These are phyloP conservation scores for Anthracocystis setariae DNA, from an alignment of 1,284 basidiomycete species.

Conservation along the genomic window DNA sequence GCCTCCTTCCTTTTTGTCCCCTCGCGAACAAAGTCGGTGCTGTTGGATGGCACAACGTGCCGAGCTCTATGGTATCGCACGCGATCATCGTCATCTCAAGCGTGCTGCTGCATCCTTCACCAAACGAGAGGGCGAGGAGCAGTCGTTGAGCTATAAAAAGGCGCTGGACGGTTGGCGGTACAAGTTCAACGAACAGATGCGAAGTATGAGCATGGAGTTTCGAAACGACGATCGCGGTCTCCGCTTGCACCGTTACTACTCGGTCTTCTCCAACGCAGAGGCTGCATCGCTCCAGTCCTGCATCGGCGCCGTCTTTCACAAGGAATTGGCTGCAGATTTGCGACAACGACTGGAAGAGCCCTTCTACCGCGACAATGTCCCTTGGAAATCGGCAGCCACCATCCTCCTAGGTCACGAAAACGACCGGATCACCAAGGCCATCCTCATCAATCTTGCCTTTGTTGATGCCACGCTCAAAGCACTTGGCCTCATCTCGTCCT, in stretches of 20 bases:
- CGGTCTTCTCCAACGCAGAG: slow-evolving; percentile 40
- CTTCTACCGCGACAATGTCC: slow-evolving; percentile 24
- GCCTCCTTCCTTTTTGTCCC: slow-evolving; percentile 29
- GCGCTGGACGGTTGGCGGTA: slow-evolving; percentile 44
- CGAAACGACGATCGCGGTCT: slow-evolving; percentile 40
- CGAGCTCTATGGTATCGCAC: slow-evolving; percentile 34
- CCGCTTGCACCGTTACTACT: slow-evolving; percentile 42
- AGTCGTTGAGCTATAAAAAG: slow-evolving; percentile 29
- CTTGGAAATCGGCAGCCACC: slow-evolving; percentile 35
- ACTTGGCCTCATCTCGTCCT: slow-evolving; percentile 26
- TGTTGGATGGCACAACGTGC: slow-evolving; percentile 48
- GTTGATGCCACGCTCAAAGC: slow-evolving; percentile 41
- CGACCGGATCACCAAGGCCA: slow-evolving; percentile 32
- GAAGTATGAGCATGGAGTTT: slow-evolving; percentile 33
- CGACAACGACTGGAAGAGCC: slow-evolving; percentile 31
- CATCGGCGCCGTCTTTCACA: slow-evolving; percentile 40
- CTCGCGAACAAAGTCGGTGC: slow-evolving; percentile 42
- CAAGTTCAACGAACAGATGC: slow-evolving; percentile 50
- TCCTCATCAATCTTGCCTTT: slow-evolving; percentile 43
- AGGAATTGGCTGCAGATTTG: slow-evolving; percentile 42
- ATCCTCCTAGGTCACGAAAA: slow-evolving; percentile 36
- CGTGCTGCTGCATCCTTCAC: slow-evolving; percentile 25
- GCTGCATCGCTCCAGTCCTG: slow-evolving; percentile 29
- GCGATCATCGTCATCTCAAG: slow-evolving; percentile 37
- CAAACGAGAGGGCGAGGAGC: slow-evolving; percentile 41